Percentiles rank a stretch among this genome's conserved stretches.
These are phyloP conservation scores for Triadica sebifera DNA, from an alignment of 345 rosid genomes.

Conservation along the genomic window DNA sequence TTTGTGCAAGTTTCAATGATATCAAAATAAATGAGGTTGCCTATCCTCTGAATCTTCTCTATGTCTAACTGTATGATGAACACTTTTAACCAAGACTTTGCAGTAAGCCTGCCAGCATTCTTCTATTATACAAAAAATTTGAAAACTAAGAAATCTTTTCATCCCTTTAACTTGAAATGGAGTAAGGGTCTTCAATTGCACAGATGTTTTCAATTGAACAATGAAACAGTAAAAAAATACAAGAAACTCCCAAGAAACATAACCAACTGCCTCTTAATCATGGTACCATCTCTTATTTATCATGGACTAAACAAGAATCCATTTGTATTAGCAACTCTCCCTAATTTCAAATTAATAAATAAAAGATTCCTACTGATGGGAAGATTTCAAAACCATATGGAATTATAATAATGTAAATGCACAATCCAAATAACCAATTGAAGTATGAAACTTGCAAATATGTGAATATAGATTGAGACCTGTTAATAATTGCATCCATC, in stretches of 20 bases:
- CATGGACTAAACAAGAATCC: not conserved
- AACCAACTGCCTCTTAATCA: not conserved
- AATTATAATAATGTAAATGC: not conserved
- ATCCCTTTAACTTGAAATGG: too few relatives aligned
- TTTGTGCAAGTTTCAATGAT: too few relatives aligned
- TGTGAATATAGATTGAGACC: conserved; percentile 34
- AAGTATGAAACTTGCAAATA: not conserved
- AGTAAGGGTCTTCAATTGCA: not conserved
- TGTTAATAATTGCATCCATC: conserved; percentile 87
- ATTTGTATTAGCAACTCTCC: not conserved
- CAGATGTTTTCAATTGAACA: not conserved
- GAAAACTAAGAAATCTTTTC: not conserved
- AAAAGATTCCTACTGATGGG: not conserved
- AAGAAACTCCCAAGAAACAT: not conserved
- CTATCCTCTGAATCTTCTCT: too few relatives aligned
- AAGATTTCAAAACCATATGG: not conserved
- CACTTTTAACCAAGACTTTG: not conserved
- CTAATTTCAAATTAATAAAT: not conserved
- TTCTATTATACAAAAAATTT: not conserved
- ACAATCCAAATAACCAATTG: not conserved
- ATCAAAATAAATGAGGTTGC: too few relatives aligned
- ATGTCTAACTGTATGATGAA: not conserved
- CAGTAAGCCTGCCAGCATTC: not conserved
- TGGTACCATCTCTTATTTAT: not conserved
- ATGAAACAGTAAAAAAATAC: not conserved